phyloP scores from a whole-genome alignment of 2,329 filamentous ascomycete species.

The Alternaria solani region DNA sequence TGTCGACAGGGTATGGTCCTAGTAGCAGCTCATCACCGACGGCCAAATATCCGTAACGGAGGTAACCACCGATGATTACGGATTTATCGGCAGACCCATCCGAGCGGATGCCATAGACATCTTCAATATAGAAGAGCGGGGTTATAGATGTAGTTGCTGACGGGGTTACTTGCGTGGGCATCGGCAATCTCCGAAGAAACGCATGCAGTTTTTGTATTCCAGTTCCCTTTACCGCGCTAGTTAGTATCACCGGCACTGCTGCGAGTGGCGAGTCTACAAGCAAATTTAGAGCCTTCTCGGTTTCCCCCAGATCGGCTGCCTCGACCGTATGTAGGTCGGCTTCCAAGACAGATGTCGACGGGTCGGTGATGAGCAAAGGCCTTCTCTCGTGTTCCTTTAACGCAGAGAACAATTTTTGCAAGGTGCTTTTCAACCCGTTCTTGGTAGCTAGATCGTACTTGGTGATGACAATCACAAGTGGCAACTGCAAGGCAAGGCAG shows the following conservation, averaged over 20 bases:
- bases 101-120: slow-evolving; percentile 74
- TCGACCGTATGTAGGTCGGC: slow-evolving; percentile 64
- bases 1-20: slow-evolving; percentile 68
- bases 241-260: slow-evolving; percentile 84
- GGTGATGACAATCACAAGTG: slow-evolving; percentile 83
- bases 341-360: slow-evolving; percentile 38
- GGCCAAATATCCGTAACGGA: slow-evolving; percentile 79
- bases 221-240: slow-evolving; percentile 83
- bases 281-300: slow-evolving; percentile 63
- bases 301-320: slow-evolving; percentile 64
- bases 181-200: slow-evolving; percentile 76
- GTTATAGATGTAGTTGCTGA: slow-evolving; percentile 57
- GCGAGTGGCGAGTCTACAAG: slow-evolving; percentile 56
- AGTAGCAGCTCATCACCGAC: slow-evolving; percentile 81
- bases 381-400: slow-evolving; percentile 78
- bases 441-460: slow-evolving; percentile 89
- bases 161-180: slow-evolving; percentile 55
- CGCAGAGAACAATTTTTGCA: slow-evolving; percentile 76
- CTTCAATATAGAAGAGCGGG: slow-evolving; percentile 87
- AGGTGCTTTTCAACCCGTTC: slow-evolving; percentile 70
- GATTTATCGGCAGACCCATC: slow-evolving; percentile 38
- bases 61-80: slow-evolving; percentile 81
- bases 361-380: slow-evolving; percentile 70
- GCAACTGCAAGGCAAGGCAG: slow-evolving; percentile 80
- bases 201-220: slow-evolving; percentile 85